Evolutionary conservation across 805 yeast species (phyloP).

Genomic region (Nakazawaea molendinolei): DNA sequence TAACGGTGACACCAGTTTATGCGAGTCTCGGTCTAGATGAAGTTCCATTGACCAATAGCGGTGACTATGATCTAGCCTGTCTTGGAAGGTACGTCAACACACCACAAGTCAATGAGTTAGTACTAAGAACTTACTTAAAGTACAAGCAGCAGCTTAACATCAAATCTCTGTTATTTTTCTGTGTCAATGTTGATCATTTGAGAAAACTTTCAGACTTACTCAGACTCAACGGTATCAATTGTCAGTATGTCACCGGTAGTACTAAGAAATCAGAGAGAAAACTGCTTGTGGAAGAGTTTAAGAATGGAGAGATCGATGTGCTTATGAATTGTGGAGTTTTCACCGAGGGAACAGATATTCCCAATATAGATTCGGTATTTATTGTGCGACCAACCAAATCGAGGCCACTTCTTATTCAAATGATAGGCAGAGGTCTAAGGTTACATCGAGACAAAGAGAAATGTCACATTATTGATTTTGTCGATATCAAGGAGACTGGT

Average conservation of each 20-base stretch:
- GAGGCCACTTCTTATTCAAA: conserved; percentile 63
- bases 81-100: conserved; percentile 53
- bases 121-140: conserved; percentile 46
- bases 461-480: conserved; percentile 76
- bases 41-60: conserved; percentile 21
- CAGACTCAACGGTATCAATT: conserved; percentile 52
- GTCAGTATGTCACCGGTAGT: conserved; percentile 64
- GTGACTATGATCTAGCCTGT: conserved; percentile 49
- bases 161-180: conserved; percentile 68
- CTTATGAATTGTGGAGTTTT: conserved; percentile 83
- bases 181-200: conserved; percentile 70
- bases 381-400: conserved; percentile 81
- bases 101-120: conserved; percentile 44
- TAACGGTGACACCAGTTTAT: conserved; percentile 53
- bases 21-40: conserved; percentile 26
- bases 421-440: conserved; percentile 88
- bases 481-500: conserved; percentile 51
- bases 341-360: conserved; percentile 94
- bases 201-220: conserved; percentile 44
- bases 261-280: conserved; percentile 50
- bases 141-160: conserved; percentile 31
- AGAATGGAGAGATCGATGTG: conserved; percentile 57
- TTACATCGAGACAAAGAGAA: conserved; percentile 49
- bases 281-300: conserved; percentile 49
- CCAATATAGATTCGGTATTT: conserved; percentile 75